Conservation (phyloP, 2,329 filamentous ascomycete genomes). For the Aspergillus chevalieri region DNA sequence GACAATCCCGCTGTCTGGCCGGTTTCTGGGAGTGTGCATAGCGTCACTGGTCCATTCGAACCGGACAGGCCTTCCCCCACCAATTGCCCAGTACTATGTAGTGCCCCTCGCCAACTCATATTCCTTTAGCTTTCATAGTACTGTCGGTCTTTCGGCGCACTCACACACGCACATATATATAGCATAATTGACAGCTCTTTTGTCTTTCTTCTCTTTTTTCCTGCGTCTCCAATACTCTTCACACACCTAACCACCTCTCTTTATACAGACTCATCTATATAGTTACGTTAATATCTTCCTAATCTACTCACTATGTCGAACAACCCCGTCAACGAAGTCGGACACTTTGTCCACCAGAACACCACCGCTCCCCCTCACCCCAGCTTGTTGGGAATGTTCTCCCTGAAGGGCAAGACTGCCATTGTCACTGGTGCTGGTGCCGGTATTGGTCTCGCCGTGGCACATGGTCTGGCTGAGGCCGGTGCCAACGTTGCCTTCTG, state of each 20-base stretch:
- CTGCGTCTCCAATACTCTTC: background rate
- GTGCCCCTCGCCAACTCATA: background rate
- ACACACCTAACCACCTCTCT: too few relatives aligned
- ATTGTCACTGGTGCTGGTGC: slow-evolving; percentile 65
- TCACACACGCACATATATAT: background rate
- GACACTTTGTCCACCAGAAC: slow-evolving; percentile 53
- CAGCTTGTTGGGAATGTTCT: slow-evolving; percentile 60
- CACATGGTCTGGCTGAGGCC: slow-evolving; percentile 60
- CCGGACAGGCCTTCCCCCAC: slow-evolving; percentile 3
- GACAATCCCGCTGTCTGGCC: slow-evolving; percentile 4
- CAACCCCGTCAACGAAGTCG: slow-evolving; percentile 35
- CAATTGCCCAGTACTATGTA: background rate
- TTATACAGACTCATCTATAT: background rate
- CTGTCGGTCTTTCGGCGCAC: too few relatives aligned
- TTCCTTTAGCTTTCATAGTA: background rate
- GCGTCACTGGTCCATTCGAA: slow-evolving; percentile 10
- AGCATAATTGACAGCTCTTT: background rate
- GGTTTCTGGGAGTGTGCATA: slow-evolving; percentile 7
- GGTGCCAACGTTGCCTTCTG: slow-evolving; percentile 67
- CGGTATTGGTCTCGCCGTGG: slow-evolving; percentile 62
- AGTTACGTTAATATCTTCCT: background rate
- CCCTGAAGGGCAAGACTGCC: slow-evolving; percentile 62
- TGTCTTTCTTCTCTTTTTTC: background rate
- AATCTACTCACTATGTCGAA: slow-evolving; percentile 25
- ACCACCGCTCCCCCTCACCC: slow-evolving; percentile 41